phyloP scores from a whole-genome alignment of 305 asterid species.

The Fraxinus xanthoxyloides region DNA sequence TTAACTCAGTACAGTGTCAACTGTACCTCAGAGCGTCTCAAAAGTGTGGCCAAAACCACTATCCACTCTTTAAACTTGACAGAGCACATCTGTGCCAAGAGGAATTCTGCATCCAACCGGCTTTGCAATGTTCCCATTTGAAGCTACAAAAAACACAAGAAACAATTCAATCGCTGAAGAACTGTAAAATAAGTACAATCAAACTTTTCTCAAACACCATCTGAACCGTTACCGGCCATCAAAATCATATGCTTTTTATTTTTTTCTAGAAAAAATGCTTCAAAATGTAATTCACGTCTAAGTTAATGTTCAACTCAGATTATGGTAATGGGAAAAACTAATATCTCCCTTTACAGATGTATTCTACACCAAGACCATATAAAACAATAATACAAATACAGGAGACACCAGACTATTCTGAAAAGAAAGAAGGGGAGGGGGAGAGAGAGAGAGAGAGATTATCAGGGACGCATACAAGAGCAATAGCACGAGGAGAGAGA shows the following conservation, averaged over 20 bases:
- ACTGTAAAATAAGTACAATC: not conserved
- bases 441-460: not conserved
- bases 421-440: not conserved
- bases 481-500: not conserved
- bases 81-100: constrained; percentile 94
- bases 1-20: not conserved
- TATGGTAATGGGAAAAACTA: not conserved
- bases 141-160: constrained; percentile 50
- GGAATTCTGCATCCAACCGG: constrained; percentile 96
- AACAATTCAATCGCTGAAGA: not conserved
- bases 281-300: not conserved
- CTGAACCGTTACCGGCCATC: not conserved
- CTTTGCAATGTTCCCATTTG: constrained; percentile 92
- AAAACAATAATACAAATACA: not conserved
- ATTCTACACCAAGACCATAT: not conserved
- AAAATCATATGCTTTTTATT: not conserved
- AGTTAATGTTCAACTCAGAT: not conserved
- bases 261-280: not conserved
- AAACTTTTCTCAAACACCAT: not conserved
- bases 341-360: not conserved
- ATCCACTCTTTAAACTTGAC: constrained; percentile 99
- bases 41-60: constrained; percentile 91
- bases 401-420: not conserved
- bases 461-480: not conserved
- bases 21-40: constrained; percentile 93